Evolutionary conservation across 352 stramenopile species (phyloP).

Genomic region (Phytophthora colocasiae): DNA sequence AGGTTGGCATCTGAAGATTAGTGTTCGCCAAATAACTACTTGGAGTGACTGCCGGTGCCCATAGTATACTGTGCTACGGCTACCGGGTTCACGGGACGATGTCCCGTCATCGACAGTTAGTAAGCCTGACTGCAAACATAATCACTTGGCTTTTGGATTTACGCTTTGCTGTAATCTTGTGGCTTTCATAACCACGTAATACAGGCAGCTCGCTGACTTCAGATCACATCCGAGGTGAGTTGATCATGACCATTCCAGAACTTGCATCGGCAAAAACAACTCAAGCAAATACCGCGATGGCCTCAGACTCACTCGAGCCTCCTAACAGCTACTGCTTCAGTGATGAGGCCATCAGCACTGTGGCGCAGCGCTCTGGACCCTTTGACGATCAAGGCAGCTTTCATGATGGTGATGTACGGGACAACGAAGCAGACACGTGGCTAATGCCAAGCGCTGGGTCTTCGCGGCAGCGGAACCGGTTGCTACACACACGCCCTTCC

Average conservation of each 20-base stretch:
- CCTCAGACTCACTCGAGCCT: constrained; percentile 1
- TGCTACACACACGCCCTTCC: neutral
- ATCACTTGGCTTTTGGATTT: neutral
- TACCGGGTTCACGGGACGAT: neutral
- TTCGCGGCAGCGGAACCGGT: neutral
- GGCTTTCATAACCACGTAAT: constrained; percentile 1
- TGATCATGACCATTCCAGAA: neutral
- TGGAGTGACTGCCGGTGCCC: too few relatives aligned
- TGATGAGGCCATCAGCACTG: constrained; percentile 1
- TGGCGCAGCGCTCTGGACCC: constrained; percentile 3
- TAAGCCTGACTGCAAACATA: neutral
- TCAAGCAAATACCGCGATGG: constrained; percentile 3
- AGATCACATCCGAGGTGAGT: constrained; percentile 1
- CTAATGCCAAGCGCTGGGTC: neutral
- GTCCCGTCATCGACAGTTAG: neutral
- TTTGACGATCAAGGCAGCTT: neutral
- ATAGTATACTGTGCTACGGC: too few relatives aligned
- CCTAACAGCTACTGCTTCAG: constrained; percentile 5
- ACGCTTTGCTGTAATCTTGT: neutral
- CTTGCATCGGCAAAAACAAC: neutral
- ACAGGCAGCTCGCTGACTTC: neutral
- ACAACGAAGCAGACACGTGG: neutral
- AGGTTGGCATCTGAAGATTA: too few relatives aligned
- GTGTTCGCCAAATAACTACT: too few relatives aligned
- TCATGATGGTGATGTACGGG: neutral